Conservation (phyloP, 257 asterid genomes). For the Thymus quinquecostatus region DNA sequence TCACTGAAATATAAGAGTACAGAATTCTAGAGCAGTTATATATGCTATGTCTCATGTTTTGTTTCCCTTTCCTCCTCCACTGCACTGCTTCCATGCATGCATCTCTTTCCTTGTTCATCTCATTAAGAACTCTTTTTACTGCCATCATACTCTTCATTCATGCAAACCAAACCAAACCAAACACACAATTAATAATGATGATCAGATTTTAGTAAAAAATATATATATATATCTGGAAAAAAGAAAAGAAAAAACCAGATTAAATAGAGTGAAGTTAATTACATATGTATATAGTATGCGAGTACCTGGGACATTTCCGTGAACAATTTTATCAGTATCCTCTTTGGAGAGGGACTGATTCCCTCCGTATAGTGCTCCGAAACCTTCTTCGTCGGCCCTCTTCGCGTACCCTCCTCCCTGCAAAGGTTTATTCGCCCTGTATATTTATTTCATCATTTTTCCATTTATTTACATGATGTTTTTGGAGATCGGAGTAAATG, state of each 20-base stretch:
- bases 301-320: constrained; percentile 41
- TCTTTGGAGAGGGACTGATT: constrained; percentile 41
- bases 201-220: background rate
- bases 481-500: background rate
- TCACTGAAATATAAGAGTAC: background rate
- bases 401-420: constrained; percentile 58
- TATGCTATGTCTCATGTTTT: too few species aligned
- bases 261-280: background rate
- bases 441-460: background rate
- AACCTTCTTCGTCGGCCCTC: constrained; percentile 64
- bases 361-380: constrained; percentile 53
- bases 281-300: background rate
- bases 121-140: constrained; percentile 35
- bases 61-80: background rate
- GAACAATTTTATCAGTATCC: constrained; percentile 44
- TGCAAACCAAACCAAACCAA: background rate
- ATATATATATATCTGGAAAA: too few species aligned
- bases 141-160: constrained; percentile 44
- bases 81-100: background rate
- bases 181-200: too few species aligned
- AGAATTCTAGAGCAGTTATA: background rate
- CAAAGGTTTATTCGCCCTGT: constrained; percentile 41
- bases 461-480: too few species aligned
- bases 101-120: background rate
- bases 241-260: background rate